Evolutionary conservation across 352 stramenopile genomes (phyloP), one percentile per base, ranked within the genome.

Genomic region (Phytophthora pinifolia): DNA sequence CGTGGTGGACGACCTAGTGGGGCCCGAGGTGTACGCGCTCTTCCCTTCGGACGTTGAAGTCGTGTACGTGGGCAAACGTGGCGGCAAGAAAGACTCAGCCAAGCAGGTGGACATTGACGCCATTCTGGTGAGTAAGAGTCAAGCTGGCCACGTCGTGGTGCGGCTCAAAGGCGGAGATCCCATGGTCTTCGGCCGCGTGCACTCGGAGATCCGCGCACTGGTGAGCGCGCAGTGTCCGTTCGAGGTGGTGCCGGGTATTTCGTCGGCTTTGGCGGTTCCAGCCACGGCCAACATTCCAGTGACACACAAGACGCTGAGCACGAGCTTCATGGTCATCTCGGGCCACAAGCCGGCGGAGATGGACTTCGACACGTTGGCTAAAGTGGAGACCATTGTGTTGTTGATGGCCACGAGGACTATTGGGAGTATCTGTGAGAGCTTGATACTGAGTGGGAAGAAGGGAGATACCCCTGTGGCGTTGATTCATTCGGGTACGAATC

Each of bases 181-280:
- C 9, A 84, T 89, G 71, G 71, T 89, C 38, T 89, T 89, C 35
- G 79, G 74, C 46, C 77, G 79, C 54, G 76, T 89, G 25, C 75
- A 85, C 69, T 87, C 79, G 32, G 79, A 89, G 64, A 86, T 89
- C 47, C 79, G 71, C 9, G 59, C 79, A 35, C 54, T 89, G 5
- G 70, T 71, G 18, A 42, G 62, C 10, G 66, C 70, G 7, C 58
- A 69, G 35, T 88, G 76, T 42, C 58, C 60, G 5, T 89, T 87
- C 48, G 72, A 89, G 15, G 74, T 89, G 20, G 71, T 89, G 5
- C 79, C 79, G 7, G 79, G 79, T 12, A 86, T 89, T 44, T 88
- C 76, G 27, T 89, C 79, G 29, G 77, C 76, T 25, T 41, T 88
- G 30, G 76, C 79, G 9, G 76, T 80, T 13, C 79, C 79, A 13